Evolutionary conservation across 345 rosid species (phyloP).

Genomic region (Turnera subulata): DNA sequence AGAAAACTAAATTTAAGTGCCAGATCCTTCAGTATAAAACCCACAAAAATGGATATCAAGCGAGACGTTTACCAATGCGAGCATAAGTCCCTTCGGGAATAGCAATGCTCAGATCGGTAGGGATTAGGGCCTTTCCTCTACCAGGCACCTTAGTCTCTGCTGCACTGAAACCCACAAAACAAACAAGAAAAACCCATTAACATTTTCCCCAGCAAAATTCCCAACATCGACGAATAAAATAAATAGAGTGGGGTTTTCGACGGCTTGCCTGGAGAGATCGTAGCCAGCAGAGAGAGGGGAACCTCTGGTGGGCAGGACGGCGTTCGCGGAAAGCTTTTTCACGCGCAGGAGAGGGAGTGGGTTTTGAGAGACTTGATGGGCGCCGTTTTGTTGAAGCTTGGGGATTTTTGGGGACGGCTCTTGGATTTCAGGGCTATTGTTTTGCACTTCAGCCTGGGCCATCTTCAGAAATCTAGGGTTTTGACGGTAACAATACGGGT

Average conservation of each 20-base stretch:
- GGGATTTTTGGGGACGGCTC: constrained; percentile 35
- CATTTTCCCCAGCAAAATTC: not conserved
- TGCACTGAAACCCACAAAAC: constrained; percentile 35
- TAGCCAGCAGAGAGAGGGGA: constrained; percentile 79
- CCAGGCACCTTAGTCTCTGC: constrained; percentile 62
- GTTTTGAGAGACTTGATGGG: constrained; percentile 9
- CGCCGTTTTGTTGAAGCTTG: constrained; percentile 40
- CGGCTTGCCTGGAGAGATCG: constrained; percentile 62
- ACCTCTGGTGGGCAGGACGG: constrained; percentile 60
- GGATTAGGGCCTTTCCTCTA: constrained; percentile 73
- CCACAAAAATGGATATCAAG: too few species aligned
- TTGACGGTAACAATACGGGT: not conserved
- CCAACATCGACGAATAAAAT: not conserved
- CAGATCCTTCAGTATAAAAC: too few species aligned
- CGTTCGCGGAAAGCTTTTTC: constrained; percentile 70
- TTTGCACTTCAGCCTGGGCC: not conserved
- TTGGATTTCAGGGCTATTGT: not conserved
- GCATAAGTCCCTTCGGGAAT: constrained; percentile 72
- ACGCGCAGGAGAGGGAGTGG: constrained; percentile 37
- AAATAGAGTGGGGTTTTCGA: not conserved
- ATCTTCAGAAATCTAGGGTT: not conserved
- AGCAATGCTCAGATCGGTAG: constrained; percentile 73
- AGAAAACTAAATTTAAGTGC: not conserved
- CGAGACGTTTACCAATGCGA: constrained; percentile 49
- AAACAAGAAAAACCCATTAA: too few species aligned